These are phyloP conservation scores for Gymnopilus dilepis DNA, from an alignment of 768 basidiomycete species.

Conservation along the genomic window DNA sequence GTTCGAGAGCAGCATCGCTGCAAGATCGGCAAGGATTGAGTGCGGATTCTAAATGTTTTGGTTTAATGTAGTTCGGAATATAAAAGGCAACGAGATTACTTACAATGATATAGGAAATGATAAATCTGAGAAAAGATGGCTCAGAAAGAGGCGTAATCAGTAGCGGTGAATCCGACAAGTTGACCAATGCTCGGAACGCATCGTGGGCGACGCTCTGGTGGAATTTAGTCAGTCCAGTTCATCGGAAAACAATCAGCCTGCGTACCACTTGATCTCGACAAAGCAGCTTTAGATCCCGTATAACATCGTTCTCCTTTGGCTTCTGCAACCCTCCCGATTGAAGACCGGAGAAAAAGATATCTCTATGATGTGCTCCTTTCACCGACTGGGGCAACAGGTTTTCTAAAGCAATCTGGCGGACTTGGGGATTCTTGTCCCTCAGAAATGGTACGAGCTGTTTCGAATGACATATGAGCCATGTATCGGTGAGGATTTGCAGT, in stretches of 20 bases:
- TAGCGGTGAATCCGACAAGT: conserved; percentile 84
- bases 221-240: conserved; percentile 20
- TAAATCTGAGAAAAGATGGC: conserved; percentile 72
- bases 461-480: conserved; percentile 4
- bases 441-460: conserved; percentile 81
- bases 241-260: background rate
- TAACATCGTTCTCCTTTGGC: conserved; percentile 65
- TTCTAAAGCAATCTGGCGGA: conserved; percentile 82
- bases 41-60: conserved; percentile 73
- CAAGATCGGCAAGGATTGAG: conserved; percentile 90
- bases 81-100: conserved; percentile 33
- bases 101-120: conserved; percentile 91
- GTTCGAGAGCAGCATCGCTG: conserved; percentile 98
- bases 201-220: conserved; percentile 87
- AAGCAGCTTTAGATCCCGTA: conserved; percentile 83
- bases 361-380: conserved; percentile 69
- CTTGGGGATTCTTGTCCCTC: conserved; percentile 85
- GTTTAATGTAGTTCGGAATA: conserved; percentile 14
- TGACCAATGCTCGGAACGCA: conserved; percentile 92
- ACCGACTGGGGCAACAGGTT: conserved; percentile 85
- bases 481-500: conserved; percentile 1
- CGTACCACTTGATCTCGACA: conserved; percentile 88
- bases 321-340: conserved; percentile 62
- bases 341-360: conserved; percentile 74
- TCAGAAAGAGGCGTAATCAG: conserved; percentile 74